Percentiles rank a stretch among this genome's conserved stretches.
phyloP scores from a whole-genome alignment of 805 yeast species.

The Candida bentonensis region DNA sequence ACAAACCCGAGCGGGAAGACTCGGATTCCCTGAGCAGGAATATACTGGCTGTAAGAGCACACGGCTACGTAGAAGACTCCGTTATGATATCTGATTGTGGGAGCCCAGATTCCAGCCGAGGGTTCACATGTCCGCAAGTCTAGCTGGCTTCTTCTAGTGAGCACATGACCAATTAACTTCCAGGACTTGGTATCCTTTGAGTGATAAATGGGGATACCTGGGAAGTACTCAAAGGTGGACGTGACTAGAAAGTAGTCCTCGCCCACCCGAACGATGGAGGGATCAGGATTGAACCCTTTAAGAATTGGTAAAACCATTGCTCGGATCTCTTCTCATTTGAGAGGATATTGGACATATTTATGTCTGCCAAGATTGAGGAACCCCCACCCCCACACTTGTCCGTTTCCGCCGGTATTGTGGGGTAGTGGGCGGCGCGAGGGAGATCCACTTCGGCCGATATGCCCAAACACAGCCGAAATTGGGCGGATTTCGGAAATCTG shows the following conservation, averaged over 20 bases:
- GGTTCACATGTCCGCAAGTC: conserved; percentile 1
- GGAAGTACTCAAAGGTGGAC: neutral
- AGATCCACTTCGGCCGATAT: no score
- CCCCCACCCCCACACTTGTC: no score
- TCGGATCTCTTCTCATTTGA: no score
- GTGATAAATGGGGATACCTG: neutral
- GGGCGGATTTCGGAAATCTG: no score
- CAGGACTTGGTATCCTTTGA: neutral
- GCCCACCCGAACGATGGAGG: neutral
- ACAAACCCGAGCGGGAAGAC: neutral
- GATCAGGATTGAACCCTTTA: conserved; percentile 1
- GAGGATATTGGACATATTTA: no score
- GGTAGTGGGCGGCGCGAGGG: no score
- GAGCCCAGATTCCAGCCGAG: conserved; percentile 1
- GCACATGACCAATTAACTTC: neutral
- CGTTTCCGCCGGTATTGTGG: no score
- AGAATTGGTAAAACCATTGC: neutral
- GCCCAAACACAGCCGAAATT: no score
- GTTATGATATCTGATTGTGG: neutral
- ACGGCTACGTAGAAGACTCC: neutral
- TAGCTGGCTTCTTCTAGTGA: neutral
- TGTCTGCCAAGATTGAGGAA: no score
- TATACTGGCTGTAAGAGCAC: neutral
- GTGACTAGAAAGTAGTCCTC: neutral
- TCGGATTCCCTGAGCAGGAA: neutral